phyloP scores from a whole-genome alignment of 2,329 filamentous ascomycete species.

The Ophiocordyceps camponoti-leonardi region DNA sequence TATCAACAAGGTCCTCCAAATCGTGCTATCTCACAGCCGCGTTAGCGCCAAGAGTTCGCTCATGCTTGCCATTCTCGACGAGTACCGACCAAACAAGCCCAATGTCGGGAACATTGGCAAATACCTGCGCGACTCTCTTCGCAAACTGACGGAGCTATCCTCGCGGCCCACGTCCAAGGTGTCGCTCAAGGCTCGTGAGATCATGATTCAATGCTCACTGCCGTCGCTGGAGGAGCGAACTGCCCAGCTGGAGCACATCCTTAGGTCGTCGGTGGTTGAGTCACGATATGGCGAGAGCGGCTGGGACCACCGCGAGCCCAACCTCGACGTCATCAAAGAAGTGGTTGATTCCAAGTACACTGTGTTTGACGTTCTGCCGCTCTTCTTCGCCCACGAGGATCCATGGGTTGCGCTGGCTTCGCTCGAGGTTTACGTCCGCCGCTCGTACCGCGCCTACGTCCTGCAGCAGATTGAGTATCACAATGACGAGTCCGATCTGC shows the following conservation, averaged over 20 bases:
- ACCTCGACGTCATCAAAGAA: conserved; percentile 82
- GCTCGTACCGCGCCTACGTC: conserved; percentile 90
- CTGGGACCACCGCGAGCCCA: conserved; percentile 89
- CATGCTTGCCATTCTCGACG: conserved; percentile 75
- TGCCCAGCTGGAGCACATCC: conserved; percentile 95
- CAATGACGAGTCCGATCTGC: conserved; percentile 49
- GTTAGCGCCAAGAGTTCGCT: conserved; percentile 90
- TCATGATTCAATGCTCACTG: conserved; percentile 91
- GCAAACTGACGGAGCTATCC: conserved; percentile 76
- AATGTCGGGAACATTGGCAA: conserved; percentile 77
- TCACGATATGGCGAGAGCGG: conserved; percentile 95
- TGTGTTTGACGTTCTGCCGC: conserved; percentile 86
- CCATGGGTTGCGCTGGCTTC: conserved; percentile 88
- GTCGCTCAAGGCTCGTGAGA: conserved; percentile 87
- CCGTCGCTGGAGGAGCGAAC: conserved; percentile 91
- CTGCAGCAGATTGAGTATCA: conserved; percentile 83
- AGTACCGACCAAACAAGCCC: conserved; percentile 90
- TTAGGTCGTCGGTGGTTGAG: conserved; percentile 87
- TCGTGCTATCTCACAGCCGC: conserved; percentile 82
- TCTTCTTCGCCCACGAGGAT: conserved; percentile 90
- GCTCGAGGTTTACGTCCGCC: conserved; percentile 88
- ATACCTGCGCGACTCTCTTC: conserved; percentile 66
- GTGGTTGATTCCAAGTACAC: conserved; percentile 98
- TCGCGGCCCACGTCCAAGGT: conserved; percentile 76
- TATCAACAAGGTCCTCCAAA: conserved; percentile 67